Evolutionary conservation across 805 yeast genomes (phyloP), one percentile per base, ranked within the genome.

Genomic region (Kuraishia borneana): DNA sequence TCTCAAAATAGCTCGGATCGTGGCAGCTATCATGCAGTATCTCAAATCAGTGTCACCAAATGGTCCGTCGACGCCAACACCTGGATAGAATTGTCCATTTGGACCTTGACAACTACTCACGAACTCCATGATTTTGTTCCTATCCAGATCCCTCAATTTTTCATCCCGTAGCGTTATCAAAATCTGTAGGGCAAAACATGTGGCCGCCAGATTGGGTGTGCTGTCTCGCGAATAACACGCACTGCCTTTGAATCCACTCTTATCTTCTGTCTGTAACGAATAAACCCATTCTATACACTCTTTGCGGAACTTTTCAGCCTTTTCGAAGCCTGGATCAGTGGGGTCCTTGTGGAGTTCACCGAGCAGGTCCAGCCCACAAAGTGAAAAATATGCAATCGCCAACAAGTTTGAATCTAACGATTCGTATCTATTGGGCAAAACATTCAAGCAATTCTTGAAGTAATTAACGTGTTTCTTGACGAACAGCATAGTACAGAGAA

Each of bases 31-130:
- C 60, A 83, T 83, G 36, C 83, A 70, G 42, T 73, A 74, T 33
- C 96, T 60, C 37, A 82, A 50, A 53, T 89, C 96, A 2, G 67
- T 57, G 32, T 83, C 88, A 8, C 80, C 81, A 30, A 54, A 56
- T 0, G 73, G 68, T 0, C 54, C 55, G 13, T 51, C 39, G 1
- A 43, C 31, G 33, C 58, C 66, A 7, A 65, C 41, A 14, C 54
- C 48, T 0, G 77, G 65, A 1, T 60, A 53, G 38, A 88, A 85
- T 14, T 73, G 65, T 1, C 87, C 87, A 39, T 60, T 63, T 6
- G 63, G 52, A 2, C 65, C 45, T 50, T 87, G 96, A 45, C 94
- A 83, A 26, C 43, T 39, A 2, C 49, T 38, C 2, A 88, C 67
- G 51, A 76, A 81, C 4, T 44, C 42, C 65, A 73, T 61, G n/a